These are phyloP conservation scores for Blastomyces silverae DNA, from an alignment of 2,329 filamentous ascomycete species.

Conservation along the genomic window DNA sequence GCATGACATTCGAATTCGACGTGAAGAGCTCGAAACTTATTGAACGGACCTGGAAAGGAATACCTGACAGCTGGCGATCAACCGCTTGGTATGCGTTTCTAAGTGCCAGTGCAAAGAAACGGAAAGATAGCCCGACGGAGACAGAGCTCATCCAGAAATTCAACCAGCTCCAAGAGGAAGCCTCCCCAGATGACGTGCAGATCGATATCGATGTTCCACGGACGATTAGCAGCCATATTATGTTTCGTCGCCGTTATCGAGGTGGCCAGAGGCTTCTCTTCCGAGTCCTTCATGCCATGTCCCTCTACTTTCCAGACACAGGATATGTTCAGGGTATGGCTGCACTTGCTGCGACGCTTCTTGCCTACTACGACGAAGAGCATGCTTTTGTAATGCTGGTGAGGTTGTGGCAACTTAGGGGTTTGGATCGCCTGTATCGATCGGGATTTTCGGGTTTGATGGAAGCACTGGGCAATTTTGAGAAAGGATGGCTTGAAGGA, in stretches of 20 bases:
- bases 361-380: constrained; percentile 97
- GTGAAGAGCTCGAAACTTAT: constrained; percentile 74
- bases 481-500: constrained; percentile 69
- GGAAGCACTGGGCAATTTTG: constrained; percentile 76
- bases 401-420: constrained; percentile 84
- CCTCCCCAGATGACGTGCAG: constrained; percentile 85
- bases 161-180: constrained; percentile 62
- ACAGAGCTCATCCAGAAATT: constrained; percentile 66
- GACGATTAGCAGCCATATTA: constrained; percentile 91
- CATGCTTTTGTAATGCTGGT: constrained; percentile 92
- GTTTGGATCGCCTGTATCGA: constrained; percentile 75
- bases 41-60: constrained; percentile 93
- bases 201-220: constrained; percentile 95
- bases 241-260: constrained; percentile 88
- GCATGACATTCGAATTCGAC: constrained; percentile 72
- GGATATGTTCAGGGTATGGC: constrained; percentile 99
- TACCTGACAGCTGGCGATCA: constrained; percentile 89
- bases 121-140: constrained; percentile 57
- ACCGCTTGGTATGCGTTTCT: constrained; percentile 95
- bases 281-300: constrained; percentile 83
- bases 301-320: constrained; percentile 80
- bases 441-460: constrained; percentile 81
- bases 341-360: constrained; percentile 77
- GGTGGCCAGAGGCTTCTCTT: constrained; percentile 90
- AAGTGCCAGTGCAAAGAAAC: constrained; percentile 62